These are phyloP conservation scores for Pythium rhizo-oryzae DNA, from an alignment of 352 stramenopile genomes.

Conservation along the genomic window DNA sequence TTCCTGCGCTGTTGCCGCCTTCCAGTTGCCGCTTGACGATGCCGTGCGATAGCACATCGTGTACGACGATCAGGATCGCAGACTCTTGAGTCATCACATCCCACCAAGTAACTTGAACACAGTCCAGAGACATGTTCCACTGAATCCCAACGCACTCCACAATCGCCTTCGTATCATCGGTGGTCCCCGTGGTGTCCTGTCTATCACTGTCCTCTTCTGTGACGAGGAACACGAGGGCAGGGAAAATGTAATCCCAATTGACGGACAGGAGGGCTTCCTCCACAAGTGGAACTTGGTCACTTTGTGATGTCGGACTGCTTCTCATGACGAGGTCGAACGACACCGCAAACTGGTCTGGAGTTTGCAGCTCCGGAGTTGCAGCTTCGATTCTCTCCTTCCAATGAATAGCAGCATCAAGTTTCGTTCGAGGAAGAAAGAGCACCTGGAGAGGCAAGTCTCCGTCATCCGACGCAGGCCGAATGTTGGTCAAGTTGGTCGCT, in stretches of 20 bases:
- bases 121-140: constrained; percentile 66
- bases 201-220: constrained; percentile 44
- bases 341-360: constrained; percentile 42
- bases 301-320: constrained; percentile 20
- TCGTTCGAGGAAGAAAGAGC: constrained; percentile 30
- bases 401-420: constrained; percentile 35
- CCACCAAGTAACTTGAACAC: constrained; percentile 69
- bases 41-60: constrained; percentile 65
- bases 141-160: constrained; percentile 53
- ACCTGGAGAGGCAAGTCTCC: constrained; percentile 25
- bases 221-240: constrained; percentile 52
- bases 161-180: not conserved
- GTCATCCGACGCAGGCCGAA: constrained; percentile 5
- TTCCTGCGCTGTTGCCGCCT: not conserved
- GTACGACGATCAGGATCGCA: constrained; percentile 48
- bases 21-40: constrained; percentile 7
- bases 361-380: not conserved
- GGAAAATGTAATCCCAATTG: constrained; percentile 78
- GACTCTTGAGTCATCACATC: constrained; percentile 58
- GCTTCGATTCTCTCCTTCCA: constrained; percentile 16
- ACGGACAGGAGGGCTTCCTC: constrained; percentile 55
- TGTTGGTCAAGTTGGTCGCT: not conserved
- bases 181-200: not conserved
- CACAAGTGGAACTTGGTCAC: constrained; percentile 41
- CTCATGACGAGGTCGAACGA: constrained; percentile 56